Percentiles rank a stretch among this genome's conserved stretches.
phyloP scores from a whole-genome alignment of 106 monocot genomes.

The Chionographis japonica region DNA sequence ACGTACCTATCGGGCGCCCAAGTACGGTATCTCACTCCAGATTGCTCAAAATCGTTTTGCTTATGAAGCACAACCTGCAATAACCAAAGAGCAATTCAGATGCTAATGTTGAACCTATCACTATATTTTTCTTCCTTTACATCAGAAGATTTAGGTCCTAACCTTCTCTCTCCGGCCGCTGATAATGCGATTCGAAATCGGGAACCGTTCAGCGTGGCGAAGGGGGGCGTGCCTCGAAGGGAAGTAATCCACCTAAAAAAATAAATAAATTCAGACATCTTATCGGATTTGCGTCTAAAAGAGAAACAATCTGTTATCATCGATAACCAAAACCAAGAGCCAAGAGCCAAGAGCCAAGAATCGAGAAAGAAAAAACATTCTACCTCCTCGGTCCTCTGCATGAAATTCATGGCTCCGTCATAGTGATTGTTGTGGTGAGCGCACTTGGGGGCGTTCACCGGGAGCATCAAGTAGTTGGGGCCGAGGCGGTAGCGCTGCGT shows the following conservation, averaged over 20 bases:
- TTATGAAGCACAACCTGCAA: constrained; percentile 37
- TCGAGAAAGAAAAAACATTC: background rate
- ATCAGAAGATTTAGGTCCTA: background rate
- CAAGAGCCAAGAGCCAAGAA: no score
- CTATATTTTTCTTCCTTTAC: no score
- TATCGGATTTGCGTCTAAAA: background rate
- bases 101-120: background rate
- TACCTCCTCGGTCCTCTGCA: constrained; percentile 86
- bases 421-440: constrained; percentile 77
- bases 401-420: constrained; percentile 79
- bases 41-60: constrained; percentile 78
- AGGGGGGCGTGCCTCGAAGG: constrained; percentile 54
- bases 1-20: constrained; percentile 69
- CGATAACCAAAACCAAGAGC: background rate
- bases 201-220: constrained; percentile 43
- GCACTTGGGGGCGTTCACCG: constrained; percentile 81
- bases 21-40: constrained; percentile 74
- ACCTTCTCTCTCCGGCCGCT: constrained; percentile 65
- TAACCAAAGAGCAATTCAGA: background rate
- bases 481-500: constrained; percentile 85
- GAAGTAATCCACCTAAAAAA: constrained; percentile 60
- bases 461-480: constrained; percentile 78
- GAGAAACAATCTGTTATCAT: background rate
- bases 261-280: background rate
- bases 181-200: constrained; percentile 34